Conservation (phyloP, 1,284 basidiomycete species). For the Rhodotorula sp. region DNA sequence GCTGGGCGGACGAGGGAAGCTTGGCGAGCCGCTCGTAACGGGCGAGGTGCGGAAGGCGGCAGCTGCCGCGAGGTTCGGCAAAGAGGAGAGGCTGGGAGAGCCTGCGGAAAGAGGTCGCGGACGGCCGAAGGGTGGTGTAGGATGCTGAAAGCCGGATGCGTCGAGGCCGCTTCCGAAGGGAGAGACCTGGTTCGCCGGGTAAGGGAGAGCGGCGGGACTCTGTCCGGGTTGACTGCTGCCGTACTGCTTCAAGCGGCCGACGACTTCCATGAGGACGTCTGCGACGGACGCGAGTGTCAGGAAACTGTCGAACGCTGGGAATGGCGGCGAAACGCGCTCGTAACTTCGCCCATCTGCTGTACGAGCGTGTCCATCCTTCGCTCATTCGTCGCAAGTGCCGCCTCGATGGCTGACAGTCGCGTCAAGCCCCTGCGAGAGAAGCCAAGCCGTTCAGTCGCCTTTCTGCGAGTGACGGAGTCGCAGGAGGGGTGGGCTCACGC, state of each 20-base stretch:
- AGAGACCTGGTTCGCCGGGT: neutral
- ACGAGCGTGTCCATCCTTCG: constrained; percentile 20
- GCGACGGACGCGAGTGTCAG: neutral
- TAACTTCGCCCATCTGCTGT: constrained; percentile 18
- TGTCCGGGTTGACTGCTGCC: neutral
- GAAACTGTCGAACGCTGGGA: neutral
- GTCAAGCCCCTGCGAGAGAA: constrained; percentile 2
- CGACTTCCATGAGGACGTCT: constrained; percentile 3
- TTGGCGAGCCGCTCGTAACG: too few species aligned
- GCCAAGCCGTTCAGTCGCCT: too few species aligned
- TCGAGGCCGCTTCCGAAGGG: neutral
- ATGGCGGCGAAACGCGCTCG: neutral
- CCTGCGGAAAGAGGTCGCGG: neutral
- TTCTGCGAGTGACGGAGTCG: neutral
- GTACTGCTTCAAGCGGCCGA: neutral
- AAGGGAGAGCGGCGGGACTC: neutral
- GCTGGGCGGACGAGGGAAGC: neutral
- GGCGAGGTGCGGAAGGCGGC: too few species aligned
- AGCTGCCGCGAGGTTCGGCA: neutral
- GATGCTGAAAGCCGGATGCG: neutral
- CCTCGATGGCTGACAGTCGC: constrained; percentile 14
- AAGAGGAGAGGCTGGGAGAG: neutral
- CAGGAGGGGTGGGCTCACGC: neutral
- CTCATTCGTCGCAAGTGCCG: constrained; percentile 21
- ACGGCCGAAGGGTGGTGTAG: neutral